Base-by-base conservation (phyloP, 2,329 filamentous ascomycete species). In the Byssoonygena ceratinophila region DNA sequence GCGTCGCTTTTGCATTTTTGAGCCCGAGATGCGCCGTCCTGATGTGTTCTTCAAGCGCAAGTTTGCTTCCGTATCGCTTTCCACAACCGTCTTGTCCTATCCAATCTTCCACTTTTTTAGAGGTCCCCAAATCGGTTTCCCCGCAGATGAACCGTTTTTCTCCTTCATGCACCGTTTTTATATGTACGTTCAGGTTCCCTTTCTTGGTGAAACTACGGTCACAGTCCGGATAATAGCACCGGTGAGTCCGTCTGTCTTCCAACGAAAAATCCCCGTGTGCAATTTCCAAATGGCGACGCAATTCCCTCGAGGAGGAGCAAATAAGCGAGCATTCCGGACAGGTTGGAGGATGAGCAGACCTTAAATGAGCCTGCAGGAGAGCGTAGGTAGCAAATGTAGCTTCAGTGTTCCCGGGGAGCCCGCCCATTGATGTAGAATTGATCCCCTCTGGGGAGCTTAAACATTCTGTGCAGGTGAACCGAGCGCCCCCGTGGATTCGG, bases 381-480 rank as follows among this genome's bases (percentile, higher is more conserved):
- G 77, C 71, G 57, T 85, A 80, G 0, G 85, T 90, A 1, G 82
- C 76, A 64, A 96, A 96, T 1, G 79, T 79, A 16, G n/a, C 34
- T 34, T 44, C 39, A n/a, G n/a, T n/a, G n/a, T n/a, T n/a, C n/a
- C n/a, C n/a, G n/a, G n/a, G n/a, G n/a, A n/a, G n/a, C n/a, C n/a
- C 41, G 29, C 11, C 34, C 25, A 12, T 43, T 14, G n/a, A n/a
- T 7, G 29, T 23, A 29, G 40, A 22, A 20, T 72, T 71, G 16
- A 65, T 66, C n/a, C 64, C 61, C 8, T 66, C 66, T 11, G 66
- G 60, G 16, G 68, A 65, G 43, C 70, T 66, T 32, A 70, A 67
- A 62, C 91, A 97, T 57, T 88, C 80, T 32, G 82, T 78, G 63
- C 91, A 96, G 71, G 82, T 87, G 68, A 85, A 89, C 52, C 80